Percentiles rank a stretch among this genome's conserved stretches.
Evolutionary conservation across 2,329 filamentous ascomycete species (phyloP).

Genomic region (Shiraia sp.): DNA sequence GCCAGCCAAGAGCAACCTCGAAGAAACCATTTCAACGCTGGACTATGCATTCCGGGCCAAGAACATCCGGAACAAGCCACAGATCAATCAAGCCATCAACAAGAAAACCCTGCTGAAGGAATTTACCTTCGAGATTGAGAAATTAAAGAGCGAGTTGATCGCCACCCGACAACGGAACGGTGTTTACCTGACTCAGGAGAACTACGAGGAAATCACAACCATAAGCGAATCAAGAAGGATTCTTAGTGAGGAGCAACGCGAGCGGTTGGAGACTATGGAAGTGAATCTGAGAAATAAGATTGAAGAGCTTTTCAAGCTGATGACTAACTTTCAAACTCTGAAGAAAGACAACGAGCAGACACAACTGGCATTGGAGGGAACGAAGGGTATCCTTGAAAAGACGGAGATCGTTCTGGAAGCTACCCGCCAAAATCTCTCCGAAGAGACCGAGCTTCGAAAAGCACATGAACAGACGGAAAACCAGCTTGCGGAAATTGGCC

Average conservation of each 20-base stretch:
- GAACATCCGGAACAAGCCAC: conserved; percentile 97
- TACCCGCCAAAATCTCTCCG: conserved; percentile 74
- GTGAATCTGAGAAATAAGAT: conserved; percentile 89
- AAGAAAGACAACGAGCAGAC: conserved; percentile 89
- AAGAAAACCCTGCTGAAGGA: conserved; percentile 92
- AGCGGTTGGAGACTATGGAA: conserved; percentile 91
- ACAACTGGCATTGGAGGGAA: conserved; percentile 72
- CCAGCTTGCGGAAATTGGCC: conserved; percentile 73
- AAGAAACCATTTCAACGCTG: conserved; percentile 96
- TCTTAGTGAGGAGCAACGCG: conserved; percentile 86
- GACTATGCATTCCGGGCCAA: conserved; percentile 98
- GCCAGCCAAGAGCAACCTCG: conserved; percentile 89
- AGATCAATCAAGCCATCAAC: conserved; percentile 87
- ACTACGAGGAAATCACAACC: conserved; percentile 86
- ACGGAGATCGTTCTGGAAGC: conserved; percentile 82
- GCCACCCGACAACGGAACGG: conserved; percentile 91
- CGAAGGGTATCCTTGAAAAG: conserved; percentile 79
- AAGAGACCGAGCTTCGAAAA: conserved; percentile 78
- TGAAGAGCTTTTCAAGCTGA: conserved; percentile 86
- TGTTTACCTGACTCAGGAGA: conserved; percentile 87
- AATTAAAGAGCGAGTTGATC: conserved; percentile 90
- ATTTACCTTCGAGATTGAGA: conserved; percentile 91
- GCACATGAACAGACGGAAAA: conserved; percentile 86
- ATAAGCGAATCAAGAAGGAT: conserved; percentile 92
- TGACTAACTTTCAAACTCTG: conserved; percentile 81